A percentile compares a stretch with the other conserved stretches of the same genome.
Conservation (phyloP, 75 land plant species). For the Cupressus sempervirens region DNA sequence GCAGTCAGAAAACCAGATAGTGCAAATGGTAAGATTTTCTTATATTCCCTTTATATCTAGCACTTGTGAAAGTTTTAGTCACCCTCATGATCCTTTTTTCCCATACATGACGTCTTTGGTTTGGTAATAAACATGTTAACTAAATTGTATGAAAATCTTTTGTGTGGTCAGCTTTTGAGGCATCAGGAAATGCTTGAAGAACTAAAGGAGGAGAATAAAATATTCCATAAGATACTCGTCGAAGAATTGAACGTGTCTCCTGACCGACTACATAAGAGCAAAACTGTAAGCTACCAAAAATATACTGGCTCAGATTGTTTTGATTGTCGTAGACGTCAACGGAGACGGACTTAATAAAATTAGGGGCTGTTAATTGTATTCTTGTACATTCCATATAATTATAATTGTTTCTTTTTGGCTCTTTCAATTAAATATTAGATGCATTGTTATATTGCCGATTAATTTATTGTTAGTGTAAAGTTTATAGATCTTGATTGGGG, state of each 20-base stretch:
- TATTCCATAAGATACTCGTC: neutral
- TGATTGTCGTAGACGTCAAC: constrained; percentile 4
- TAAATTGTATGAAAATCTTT: neutral
- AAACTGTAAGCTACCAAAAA: neutral
- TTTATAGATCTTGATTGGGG: no score
- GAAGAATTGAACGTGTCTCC: constrained; percentile 14
- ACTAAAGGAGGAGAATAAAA: constrained; percentile 1
- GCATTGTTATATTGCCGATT: neutral
- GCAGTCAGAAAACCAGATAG: neutral
- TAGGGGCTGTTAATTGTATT: neutral
- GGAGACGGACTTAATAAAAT: neutral
- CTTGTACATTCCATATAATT: neutral
- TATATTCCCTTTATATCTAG: neutral
- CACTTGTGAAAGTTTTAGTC: neutral
- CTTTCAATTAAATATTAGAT: neutral
- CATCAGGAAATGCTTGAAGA: constrained; percentile 8
- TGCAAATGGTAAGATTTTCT: constrained; percentile 7
- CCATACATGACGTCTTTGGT: neutral
- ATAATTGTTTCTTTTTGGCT: neutral
- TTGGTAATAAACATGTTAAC: neutral
- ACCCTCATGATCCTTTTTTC: neutral
- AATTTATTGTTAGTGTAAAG: no score
- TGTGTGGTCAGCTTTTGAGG: constrained; percentile 8
- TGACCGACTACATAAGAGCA: neutral
- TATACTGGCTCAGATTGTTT: neutral